Conservation (phyloP, 352 stramenopile species). For the Ochromonadaceae sp. region DNA sequence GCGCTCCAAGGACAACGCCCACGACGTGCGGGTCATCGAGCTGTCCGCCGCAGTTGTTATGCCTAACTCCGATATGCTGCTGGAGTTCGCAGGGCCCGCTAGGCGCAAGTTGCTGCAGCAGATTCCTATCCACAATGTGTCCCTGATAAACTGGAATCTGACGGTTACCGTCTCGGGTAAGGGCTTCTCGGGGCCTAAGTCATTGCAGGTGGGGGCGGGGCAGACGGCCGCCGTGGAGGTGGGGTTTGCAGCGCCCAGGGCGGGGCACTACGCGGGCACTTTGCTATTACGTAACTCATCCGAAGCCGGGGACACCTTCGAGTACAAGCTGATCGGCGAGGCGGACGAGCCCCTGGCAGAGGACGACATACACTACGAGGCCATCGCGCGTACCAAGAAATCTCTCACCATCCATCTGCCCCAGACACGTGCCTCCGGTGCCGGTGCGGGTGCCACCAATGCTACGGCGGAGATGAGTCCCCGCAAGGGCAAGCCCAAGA, state of each 20-base stretch:
- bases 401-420: background rate
- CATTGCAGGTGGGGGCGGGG: constrained; percentile 47
- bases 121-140: constrained; percentile 63
- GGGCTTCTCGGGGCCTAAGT: constrained; percentile 44
- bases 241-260: constrained; percentile 58
- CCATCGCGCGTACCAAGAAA: constrained; percentile 60
- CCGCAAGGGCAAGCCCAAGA: too few relatives aligned
- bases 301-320: constrained; percentile 57
- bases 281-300: constrained; percentile 60
- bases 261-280: constrained; percentile 46
- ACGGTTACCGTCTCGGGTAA: constrained; percentile 39
- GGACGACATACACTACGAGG: constrained; percentile 59
- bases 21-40: background rate
- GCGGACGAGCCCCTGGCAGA: constrained; percentile 71
- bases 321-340: constrained; percentile 61
- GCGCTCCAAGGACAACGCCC: background rate
- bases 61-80: constrained; percentile 21
- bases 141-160: constrained; percentile 53
- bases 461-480: too few relatives aligned
- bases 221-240: constrained; percentile 24
- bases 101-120: constrained; percentile 66
- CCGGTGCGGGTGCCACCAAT: too few relatives aligned
- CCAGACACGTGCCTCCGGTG: too few relatives aligned
- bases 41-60: background rate
- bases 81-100: constrained; percentile 67